Conservation (phyloP, 1,139 yeast genomes). For the Nakaseomyces delphensis region DNA sequence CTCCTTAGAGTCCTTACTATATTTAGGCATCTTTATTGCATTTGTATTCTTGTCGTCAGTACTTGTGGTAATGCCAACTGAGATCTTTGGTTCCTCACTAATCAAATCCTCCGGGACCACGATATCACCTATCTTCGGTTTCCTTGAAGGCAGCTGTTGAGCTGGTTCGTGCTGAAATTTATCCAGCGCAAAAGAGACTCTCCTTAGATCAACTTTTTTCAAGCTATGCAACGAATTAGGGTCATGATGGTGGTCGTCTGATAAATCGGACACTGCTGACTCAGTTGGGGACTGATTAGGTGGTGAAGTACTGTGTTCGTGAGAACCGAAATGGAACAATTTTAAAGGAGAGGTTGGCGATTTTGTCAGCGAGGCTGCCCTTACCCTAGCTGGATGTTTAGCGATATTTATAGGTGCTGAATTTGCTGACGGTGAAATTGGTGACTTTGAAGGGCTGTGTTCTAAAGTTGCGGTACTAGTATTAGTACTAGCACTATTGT, state of each 20-base stretch:
- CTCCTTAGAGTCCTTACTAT: slow-evolving; percentile 41
- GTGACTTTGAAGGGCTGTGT: background rate
- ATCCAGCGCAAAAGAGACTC: slow-evolving; percentile 72
- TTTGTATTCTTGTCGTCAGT: slow-evolving; percentile 1
- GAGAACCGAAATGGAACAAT: slow-evolving; percentile 1
- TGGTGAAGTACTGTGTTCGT: background rate
- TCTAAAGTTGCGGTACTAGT: background rate
- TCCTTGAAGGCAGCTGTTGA: slow-evolving; percentile 85
- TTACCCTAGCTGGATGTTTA: background rate
- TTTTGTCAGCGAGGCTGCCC: background rate
- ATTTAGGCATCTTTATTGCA: slow-evolving; percentile 18
- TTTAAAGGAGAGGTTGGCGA: slow-evolving; percentile 2
- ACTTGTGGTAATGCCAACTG: slow-evolving; percentile 47
- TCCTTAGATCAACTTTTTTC: slow-evolving; percentile 36
- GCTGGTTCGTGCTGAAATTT: slow-evolving; percentile 75
- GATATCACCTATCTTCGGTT: slow-evolving; percentile 75
- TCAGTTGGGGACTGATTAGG: background rate
- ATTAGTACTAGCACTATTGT: background rate
- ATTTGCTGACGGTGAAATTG: background rate
- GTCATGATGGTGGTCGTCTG: background rate
- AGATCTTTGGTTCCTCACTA: slow-evolving; percentile 52
- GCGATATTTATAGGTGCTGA: background rate
- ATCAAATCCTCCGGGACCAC: slow-evolving; percentile 61
- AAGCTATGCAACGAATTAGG: slow-evolving; percentile 23
- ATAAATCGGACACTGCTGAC: background rate